phyloP scores from a whole-genome alignment of 306 rosid species.

The Pyrus communis region DNA sequence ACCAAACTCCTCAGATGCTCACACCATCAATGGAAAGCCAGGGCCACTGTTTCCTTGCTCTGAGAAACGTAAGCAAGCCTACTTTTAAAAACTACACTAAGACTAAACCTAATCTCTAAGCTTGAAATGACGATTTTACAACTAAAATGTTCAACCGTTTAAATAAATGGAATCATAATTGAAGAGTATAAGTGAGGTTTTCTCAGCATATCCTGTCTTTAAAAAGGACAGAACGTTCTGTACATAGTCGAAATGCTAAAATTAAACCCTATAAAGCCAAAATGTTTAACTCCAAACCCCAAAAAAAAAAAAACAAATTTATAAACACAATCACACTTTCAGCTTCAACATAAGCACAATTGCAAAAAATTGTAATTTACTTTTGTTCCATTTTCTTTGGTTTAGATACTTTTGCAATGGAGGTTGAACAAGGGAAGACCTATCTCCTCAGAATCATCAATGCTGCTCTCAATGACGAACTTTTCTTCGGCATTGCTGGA shows the following conservation, averaged over 20 bases:
- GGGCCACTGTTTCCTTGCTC: constrained; percentile 90
- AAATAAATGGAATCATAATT: background rate
- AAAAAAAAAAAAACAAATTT: background rate
- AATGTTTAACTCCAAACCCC: background rate
- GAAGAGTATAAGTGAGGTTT: no score
- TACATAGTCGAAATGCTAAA: no score
- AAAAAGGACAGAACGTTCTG: no score
- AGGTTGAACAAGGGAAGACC: constrained; percentile 65
- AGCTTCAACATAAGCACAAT: background rate
- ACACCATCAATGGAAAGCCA: constrained; percentile 87
- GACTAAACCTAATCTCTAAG: no score
- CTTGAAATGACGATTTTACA: no score
- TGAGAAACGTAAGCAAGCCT: constrained; percentile 55
- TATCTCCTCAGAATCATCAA: constrained; percentile 68
- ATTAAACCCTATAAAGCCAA: no score
- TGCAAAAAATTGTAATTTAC: background rate
- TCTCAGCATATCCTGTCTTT: no score
- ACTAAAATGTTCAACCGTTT: no score
- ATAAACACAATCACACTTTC: background rate
- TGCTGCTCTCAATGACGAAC: constrained; percentile 64
- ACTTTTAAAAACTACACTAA: no score
- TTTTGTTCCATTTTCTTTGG: background rate
- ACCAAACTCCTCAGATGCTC: constrained; percentile 85
- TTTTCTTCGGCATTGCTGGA: constrained; percentile 65
- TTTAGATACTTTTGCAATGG: constrained; percentile 68